These are phyloP conservation scores for Verticillium dahliae DNA, from an alignment of 2,329 filamentous ascomycete species.

Conservation along the genomic window DNA sequence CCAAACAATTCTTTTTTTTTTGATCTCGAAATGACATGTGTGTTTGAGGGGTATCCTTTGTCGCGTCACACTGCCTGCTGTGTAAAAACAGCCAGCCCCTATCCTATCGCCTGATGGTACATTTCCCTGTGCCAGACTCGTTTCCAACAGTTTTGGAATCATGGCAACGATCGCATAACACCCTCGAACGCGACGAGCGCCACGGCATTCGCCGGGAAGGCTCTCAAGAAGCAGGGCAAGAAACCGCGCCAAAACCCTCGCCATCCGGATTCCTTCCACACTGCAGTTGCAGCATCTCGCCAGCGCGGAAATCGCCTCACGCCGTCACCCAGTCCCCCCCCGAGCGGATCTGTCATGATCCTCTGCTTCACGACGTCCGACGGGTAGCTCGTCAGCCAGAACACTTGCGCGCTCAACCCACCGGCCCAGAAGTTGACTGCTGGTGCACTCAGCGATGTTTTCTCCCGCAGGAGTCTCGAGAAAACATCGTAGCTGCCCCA, in stretches of 20 bases:
- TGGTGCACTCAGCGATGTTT: constrained; percentile 67
- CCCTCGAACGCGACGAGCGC: constrained; percentile 90
- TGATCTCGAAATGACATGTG: constrained; percentile 1
- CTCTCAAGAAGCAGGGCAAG: constrained; percentile 83
- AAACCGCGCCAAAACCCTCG: constrained; percentile 92
- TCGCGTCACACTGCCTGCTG: constrained; percentile 1
- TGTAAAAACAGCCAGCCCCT: background rate
- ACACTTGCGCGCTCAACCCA: constrained; percentile 85
- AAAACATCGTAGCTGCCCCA: constrained; percentile 94
- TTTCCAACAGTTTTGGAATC: background rate
- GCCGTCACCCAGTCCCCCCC: constrained; percentile 61
- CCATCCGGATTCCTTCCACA: constrained; percentile 70
- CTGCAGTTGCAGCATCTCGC: constrained; percentile 70
- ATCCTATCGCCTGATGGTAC: background rate
- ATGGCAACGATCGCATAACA: constrained; percentile 66
- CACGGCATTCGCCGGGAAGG: constrained; percentile 94
- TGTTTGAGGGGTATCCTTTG: constrained; percentile 5
- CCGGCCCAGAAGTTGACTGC: constrained; percentile 97
- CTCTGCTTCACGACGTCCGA: constrained; percentile 92
- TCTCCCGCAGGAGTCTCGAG: constrained; percentile 57
- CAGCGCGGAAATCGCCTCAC: constrained; percentile 64
- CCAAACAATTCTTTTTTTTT: too few relatives aligned
- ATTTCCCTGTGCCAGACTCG: background rate
- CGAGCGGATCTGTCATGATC: constrained; percentile 92
- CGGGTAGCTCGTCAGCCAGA: constrained; percentile 90